Percentiles rank a stretch among this genome's conserved stretches.
phyloP scores from a whole-genome alignment of 2,329 filamentous ascomycete species.

The Nemania sp. region DNA sequence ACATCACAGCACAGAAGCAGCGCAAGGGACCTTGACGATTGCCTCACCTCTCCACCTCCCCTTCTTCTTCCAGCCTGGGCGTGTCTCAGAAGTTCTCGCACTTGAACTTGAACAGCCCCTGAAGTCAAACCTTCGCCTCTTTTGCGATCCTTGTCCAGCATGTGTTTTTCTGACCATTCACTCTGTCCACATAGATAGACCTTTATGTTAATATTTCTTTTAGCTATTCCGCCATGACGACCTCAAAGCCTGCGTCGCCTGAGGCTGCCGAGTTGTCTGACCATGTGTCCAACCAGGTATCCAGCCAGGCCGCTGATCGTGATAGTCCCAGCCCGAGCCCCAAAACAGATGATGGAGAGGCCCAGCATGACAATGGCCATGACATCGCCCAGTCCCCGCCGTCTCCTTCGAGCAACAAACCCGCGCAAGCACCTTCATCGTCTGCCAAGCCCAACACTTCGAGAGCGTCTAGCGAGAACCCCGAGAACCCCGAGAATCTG shows the following conservation, averaged over 20 bases:
- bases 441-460: slow-evolving; percentile 21
- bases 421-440: slow-evolving; percentile 1
- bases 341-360: background rate
- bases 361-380: slow-evolving; percentile 1
- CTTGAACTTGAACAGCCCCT: slow-evolving; percentile 9
- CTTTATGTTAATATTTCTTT: slow-evolving; percentile 19
- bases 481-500: slow-evolving; percentile 32
- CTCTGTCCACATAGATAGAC: slow-evolving; percentile 12
- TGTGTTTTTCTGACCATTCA: slow-evolving; percentile 15
- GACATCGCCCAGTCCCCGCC: slow-evolving; percentile 4
- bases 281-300: background rate
- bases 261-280: background rate
- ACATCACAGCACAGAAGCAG: slow-evolving; percentile 3
- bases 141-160: slow-evolving; percentile 14
- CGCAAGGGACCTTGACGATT: slow-evolving; percentile 25
- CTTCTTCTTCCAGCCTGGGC: slow-evolving; percentile 14
- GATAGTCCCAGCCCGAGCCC: background rate
- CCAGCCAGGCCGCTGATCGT: slow-evolving; percentile 3
- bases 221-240: slow-evolving; percentile 8
- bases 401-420: slow-evolving; percentile 6
- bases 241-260: slow-evolving; percentile 6
- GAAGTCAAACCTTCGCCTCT: slow-evolving; percentile 8
- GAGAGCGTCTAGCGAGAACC: slow-evolving; percentile 31
- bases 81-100: slow-evolving; percentile 23
- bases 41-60: slow-evolving; percentile 22